A percentile compares a stretch with the other conserved stretches of the same genome.
Evolutionary conservation across 495 filamentous ascomycete genomes (phyloP).

Genomic region (Margaritispora aquatica): DNA sequence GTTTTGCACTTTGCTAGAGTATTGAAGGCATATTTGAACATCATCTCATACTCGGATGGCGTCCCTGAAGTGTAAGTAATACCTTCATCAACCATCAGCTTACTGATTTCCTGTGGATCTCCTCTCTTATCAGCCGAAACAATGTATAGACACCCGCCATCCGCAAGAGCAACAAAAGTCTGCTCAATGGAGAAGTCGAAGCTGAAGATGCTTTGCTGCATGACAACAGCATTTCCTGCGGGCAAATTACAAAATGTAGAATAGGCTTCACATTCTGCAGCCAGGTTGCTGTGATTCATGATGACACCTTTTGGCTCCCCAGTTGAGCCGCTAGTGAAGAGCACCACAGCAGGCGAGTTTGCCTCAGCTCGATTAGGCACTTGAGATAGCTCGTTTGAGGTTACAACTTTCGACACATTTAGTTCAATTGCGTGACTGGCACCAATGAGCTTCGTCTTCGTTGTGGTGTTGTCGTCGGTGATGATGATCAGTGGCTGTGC

Average conservation of each 20-base stretch:
- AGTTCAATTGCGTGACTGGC: too few species aligned
- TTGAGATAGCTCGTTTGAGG: too few species aligned
- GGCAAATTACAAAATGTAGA: too few species aligned
- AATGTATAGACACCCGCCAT: constrained; percentile 9
- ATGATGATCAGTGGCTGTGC: constrained; percentile 11
- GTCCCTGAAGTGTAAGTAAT: constrained; percentile 19
- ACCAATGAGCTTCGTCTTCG: neutral
- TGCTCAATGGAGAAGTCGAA: constrained; percentile 13
- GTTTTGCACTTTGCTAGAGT: neutral
- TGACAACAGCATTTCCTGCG: too few species aligned
- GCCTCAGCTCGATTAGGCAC: neutral
- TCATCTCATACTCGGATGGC: constrained; percentile 18
- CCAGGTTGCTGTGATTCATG: too few species aligned
- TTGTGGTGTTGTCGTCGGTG: neutral
- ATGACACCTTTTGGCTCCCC: constrained; percentile 89
- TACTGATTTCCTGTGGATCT: constrained; percentile 8
- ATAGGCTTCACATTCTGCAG: too few species aligned
- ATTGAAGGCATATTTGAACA: constrained; percentile 20
- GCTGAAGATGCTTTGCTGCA: constrained; percentile 13
- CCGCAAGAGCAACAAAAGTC: constrained; percentile 8
- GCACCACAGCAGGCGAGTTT: constrained; percentile 46
- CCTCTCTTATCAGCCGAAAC: neutral
- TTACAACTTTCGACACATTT: too few species aligned
- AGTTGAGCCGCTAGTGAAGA: constrained; percentile 95
- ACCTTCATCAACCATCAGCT: constrained; percentile 12